Evolutionary conservation across 352 stramenopile species (phyloP), one percentile per base, ranked within the genome.

Genomic region (Globisporangium okanoganense): DNA sequence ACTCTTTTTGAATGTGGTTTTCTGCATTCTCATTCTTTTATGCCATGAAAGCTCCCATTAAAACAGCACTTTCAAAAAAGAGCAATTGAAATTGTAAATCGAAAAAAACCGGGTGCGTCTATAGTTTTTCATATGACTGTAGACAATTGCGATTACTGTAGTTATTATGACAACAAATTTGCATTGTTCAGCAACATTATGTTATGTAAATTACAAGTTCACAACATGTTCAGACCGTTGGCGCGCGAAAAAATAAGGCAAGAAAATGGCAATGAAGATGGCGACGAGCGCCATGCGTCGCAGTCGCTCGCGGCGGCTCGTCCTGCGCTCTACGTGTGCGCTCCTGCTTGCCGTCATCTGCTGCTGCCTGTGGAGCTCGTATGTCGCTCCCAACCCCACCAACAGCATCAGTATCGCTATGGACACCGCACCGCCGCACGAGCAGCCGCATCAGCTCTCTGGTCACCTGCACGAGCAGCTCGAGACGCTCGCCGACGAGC

Each of bases 401-500:
- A n/a, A 8, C 12, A 51, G 44, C 22, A 14, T 5, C 29, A 41
- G n/a, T n/a, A 29, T 9, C n/a, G 49, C 14, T 9, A 9, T 43
- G 29, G 49, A 56, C 12, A 40, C 27, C 29, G 8, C 18, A 24
- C 16, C 9, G 12, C 49, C 18, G 40, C 45, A 13, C 16, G 35
- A 27, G 20, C 20, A 51, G 33, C 45, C 12, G 24, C 56, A 36
- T 31, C 14, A 25, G 33, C 61, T 29, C 31, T 18, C n/a, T 20
- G 16, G 33, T 1, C 43, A 56, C 20, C 41, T 62, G 16, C 40
- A 62, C 3, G 22, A 48, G 5, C 61, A 66, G 44, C 50, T 76
- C 18, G 35, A 60, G 18, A 35, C 45, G 58, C 66, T 76, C 12
- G 58, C 69, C 22, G 18, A n/a, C 58, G 61, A 65, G 35, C 66